A percentile compares a stretch with the other conserved stretches of the same genome.
Evolutionary conservation across 176 grass and related monocot species (phyloP).

Genomic region (Rhynchospora pubera): DNA sequence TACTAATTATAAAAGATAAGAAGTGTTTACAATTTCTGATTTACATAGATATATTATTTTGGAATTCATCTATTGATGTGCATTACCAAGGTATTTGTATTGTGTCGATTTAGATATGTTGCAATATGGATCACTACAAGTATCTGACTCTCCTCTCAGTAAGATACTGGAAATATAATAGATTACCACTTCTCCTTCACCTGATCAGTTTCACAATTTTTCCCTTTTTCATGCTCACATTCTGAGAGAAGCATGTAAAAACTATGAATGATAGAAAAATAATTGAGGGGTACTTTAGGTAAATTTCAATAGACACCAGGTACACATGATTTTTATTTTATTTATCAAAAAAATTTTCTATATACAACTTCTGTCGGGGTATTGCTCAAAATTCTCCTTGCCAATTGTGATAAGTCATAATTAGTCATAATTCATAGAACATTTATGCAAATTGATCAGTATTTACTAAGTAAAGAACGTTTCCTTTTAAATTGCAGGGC

Average conservation of each 20-base stretch:
- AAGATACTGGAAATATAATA: neutral
- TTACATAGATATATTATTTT: too few relatives aligned
- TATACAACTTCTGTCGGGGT: neutral
- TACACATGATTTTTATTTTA: neutral
- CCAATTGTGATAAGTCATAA: neutral
- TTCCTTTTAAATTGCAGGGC: too few relatives aligned
- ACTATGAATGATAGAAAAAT: neutral
- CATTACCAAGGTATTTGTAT: neutral
- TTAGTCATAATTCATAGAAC: neutral
- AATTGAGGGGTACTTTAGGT: neutral
- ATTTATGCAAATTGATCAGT: neutral
- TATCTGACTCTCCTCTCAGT: neutral
- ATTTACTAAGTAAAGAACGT: too few relatives aligned
- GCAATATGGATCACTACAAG: neutral
- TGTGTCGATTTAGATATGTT: neutral
- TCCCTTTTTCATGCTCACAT: neutral
- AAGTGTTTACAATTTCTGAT: too few relatives aligned
- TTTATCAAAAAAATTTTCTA: neutral
- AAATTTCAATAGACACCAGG: neutral
- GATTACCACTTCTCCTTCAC: neutral
- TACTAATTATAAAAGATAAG: too few relatives aligned
- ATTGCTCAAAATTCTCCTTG: neutral
- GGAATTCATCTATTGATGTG: neutral
- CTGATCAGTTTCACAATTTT: neutral
- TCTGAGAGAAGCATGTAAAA: neutral